These are phyloP conservation scores for Arabidopsis suecica DNA, from an alignment of 345 rosid species.

Conservation along the genomic window DNA sequence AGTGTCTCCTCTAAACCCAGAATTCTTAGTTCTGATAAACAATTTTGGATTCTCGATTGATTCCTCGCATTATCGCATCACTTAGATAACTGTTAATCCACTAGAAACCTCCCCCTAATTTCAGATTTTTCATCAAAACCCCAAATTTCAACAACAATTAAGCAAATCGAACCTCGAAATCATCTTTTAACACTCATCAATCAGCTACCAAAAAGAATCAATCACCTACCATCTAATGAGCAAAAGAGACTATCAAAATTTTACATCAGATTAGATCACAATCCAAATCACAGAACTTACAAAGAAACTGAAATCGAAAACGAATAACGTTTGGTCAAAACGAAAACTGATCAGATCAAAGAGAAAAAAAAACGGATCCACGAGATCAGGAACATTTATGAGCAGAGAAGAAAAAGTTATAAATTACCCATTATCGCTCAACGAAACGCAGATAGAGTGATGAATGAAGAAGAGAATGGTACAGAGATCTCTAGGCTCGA, in stretches of 20 bases:
- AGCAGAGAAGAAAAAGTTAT: slow-evolving; percentile 19
- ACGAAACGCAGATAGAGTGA: slow-evolving; percentile 22
- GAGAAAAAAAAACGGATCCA: slow-evolving; percentile 42
- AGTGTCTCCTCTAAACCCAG: slow-evolving; percentile 37
- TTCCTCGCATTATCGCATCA: slow-evolving; percentile 35
- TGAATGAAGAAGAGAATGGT: slow-evolving; percentile 26
- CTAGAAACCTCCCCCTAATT: slow-evolving; percentile 6
- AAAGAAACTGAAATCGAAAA: slow-evolving; percentile 38
- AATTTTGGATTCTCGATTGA: not conserved
- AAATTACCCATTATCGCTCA: slow-evolving; percentile 44
- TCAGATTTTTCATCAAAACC: not conserved
- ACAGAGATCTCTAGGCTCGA: slow-evolving; percentile 34
- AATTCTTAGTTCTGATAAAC: slow-evolving; percentile 19
- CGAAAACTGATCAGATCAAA: slow-evolving; percentile 47
- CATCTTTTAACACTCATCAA: slow-evolving; percentile 12
- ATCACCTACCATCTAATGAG: slow-evolving; percentile 34
- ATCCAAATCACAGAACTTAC: slow-evolving; percentile 25
- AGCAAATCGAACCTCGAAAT: slow-evolving; percentile 17
- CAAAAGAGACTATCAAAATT: slow-evolving; percentile 31
- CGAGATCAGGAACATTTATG: slow-evolving; percentile 47
- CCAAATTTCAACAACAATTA: not conserved
- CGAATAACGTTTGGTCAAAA: slow-evolving; percentile 31
- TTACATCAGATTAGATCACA: slow-evolving; percentile 28
- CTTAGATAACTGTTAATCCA: slow-evolving; percentile 32
- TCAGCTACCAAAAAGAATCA: slow-evolving; percentile 19